Base-by-base conservation (phyloP, 805 yeast species). In the Kodamaea kaohsiungensis region DNA sequence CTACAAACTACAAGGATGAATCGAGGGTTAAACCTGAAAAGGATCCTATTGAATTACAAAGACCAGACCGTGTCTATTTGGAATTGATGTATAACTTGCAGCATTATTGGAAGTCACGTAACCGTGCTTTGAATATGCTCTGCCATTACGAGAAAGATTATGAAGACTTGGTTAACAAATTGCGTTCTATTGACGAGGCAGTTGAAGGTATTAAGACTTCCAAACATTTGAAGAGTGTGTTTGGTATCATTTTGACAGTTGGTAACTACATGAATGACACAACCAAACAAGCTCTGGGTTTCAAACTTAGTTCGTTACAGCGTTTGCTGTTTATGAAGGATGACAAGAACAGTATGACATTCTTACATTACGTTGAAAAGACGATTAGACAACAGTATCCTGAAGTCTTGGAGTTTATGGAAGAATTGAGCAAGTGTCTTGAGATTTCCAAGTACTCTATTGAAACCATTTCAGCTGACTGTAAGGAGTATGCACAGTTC, bases 261-360 rank as follows among this genome's bases (percentile, higher is more conserved):
- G 96, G 95, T 57, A 88, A 88, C 61, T 87, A 82, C 61, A 88
- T 88, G 95, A 88, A 88, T 65, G 91, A 86, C 61, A 69, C 77
- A 6, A 76, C 86, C 3, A 88, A 85, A 61, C 80, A 81, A 57
- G 91, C 89, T 0, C 76, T 76, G 35, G 96, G 96, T 17, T 87
- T 88, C 68, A 86, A 81, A 61, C 72, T 88, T 54, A 79, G 85
- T 45, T 86, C 93, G 0, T 75, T 88, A 55, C 89, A 82, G 60
- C 77, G 91, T 64, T 75, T 88, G 57, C 82, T 84, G 37, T 88
- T 87, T 66, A 82, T 88, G 74, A 88, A 88, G 71, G 88, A 86
- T 64, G 83, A 78, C 48, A 84, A 83, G 57, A 87, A 86, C 62
- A 82, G 85, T 58, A 79, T 83, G 75, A 86, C 92, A 0, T 83